These are phyloP conservation scores for Zygotorulaspora danielsina DNA, from an alignment of 805 yeast species.

Conservation along the genomic window DNA sequence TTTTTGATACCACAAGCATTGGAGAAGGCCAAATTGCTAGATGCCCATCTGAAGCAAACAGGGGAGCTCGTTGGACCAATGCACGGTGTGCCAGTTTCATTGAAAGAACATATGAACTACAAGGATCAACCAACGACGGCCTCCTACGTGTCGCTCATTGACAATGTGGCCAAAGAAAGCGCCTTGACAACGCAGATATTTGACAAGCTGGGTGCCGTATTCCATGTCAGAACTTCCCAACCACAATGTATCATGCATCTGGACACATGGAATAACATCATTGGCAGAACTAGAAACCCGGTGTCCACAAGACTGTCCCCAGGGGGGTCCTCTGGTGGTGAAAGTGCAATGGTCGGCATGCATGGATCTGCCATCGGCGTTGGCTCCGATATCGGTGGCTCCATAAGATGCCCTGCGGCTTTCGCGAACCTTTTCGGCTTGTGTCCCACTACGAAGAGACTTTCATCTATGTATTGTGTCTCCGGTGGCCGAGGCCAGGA, in stretches of 20 bases:
- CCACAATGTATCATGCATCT: conserved; percentile 70
- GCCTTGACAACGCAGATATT: conserved; percentile 47
- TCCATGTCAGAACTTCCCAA: conserved; percentile 61
- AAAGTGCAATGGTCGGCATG: conserved; percentile 58
- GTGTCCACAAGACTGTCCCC: conserved; percentile 53
- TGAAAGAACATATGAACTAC: conserved; percentile 60
- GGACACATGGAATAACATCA: conserved; percentile 57
- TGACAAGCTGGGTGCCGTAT: conserved; percentile 53
- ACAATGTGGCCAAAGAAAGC: conserved; percentile 44
- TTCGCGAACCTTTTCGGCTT: conserved; percentile 59
- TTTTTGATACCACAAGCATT: conserved; percentile 63
- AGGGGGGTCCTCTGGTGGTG: conserved; percentile 76
- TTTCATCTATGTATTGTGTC: conserved; percentile 42
- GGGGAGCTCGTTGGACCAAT: conserved; percentile 60
- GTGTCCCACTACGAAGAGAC: conserved; percentile 56
- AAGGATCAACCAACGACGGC: conserved; percentile 55
- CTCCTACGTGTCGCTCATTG: conserved; percentile 51
- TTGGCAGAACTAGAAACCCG: conserved; percentile 57
- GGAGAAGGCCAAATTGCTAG: conserved; percentile 51
- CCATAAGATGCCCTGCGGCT: conserved; percentile 65
- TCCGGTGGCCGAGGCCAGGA: conserved; percentile 61
- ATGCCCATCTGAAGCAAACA: conserved; percentile 45
- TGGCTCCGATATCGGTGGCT: conserved; percentile 72
- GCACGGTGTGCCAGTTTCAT: conserved; percentile 65
- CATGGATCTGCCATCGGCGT: conserved; percentile 59